Conservation (phyloP, 768 basidiomycete species). For the Paxillus involutus region DNA sequence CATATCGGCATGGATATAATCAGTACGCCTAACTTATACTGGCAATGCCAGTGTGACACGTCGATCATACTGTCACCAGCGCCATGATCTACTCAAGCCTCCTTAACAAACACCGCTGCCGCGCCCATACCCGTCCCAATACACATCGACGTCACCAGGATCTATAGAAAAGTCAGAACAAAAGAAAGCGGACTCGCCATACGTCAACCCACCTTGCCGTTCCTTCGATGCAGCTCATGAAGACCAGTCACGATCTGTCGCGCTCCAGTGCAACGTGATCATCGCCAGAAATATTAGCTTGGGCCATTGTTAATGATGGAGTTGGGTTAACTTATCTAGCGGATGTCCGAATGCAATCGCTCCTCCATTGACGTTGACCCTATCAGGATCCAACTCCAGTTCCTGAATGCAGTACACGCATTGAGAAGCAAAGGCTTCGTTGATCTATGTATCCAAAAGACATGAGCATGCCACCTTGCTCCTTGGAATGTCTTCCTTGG, state of each 20-base stretch:
- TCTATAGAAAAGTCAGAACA: constrained; percentile 35
- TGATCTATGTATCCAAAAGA: constrained; percentile 52
- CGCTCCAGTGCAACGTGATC: constrained; percentile 75
- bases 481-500: not conserved
- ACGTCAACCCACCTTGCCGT: constrained; percentile 52
- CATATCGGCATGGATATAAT: too few species aligned
- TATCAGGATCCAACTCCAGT: constrained; percentile 58
- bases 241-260: constrained; percentile 85
- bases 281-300: constrained; percentile 14
- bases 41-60: too few species aligned
- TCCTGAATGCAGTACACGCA: constrained; percentile 70
- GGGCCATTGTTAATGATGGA: not conserved
- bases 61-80: too few species aligned
- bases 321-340: constrained; percentile 56
- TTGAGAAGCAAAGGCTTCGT: constrained; percentile 89
- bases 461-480: not conserved
- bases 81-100: constrained; percentile 23
- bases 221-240: constrained; percentile 65
- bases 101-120: constrained; percentile 69
- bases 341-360: constrained; percentile 88
- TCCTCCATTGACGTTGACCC: constrained; percentile 89
- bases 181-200: not conserved
- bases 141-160: constrained; percentile 89
- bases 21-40: too few species aligned
- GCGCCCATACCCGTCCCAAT: constrained; percentile 93